phyloP scores from a whole-genome alignment of 139 green algal genomes.

The Asterochloris sp. region DNA sequence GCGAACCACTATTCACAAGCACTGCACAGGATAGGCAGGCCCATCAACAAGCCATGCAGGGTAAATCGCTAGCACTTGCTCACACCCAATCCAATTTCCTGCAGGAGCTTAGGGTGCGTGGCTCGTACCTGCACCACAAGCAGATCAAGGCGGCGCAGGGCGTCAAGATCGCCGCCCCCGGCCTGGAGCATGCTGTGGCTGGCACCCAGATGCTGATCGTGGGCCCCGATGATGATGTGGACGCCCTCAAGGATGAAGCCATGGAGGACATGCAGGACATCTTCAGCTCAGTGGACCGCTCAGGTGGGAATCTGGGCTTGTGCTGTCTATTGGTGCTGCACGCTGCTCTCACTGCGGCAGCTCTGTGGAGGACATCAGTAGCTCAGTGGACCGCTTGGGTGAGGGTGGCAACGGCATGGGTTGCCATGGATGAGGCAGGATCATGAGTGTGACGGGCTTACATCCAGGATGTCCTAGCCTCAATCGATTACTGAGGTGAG shows the following conservation, averaged over 20 bases:
- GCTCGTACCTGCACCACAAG: slow-evolving; percentile 95
- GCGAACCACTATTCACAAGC: too few species aligned
- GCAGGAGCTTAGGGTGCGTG: slow-evolving; percentile 95
- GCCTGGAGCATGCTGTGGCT: slow-evolving; percentile 90
- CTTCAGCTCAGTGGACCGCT: slow-evolving; percentile 62
- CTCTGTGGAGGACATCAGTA: too few species aligned
- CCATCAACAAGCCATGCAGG: too few species aligned
- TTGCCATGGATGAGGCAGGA: too few species aligned
- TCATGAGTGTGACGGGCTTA: too few species aligned
- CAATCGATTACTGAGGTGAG: too few species aligned
- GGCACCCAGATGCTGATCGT: slow-evolving; percentile 82
- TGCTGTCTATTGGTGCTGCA: too few species aligned
- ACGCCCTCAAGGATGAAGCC: slow-evolving; percentile 89
- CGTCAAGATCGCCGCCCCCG: slow-evolving; percentile 92
- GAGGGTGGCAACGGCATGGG: neutral
- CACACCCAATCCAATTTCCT: neutral
- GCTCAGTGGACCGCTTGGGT: too few species aligned
- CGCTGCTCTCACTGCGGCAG: too few species aligned
- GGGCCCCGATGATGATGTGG: slow-evolving; percentile 83
- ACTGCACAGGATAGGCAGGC: too few species aligned
- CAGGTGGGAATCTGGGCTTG: slow-evolving; percentile 14
- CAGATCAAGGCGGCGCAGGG: slow-evolving; percentile 88
- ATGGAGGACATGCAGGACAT: slow-evolving; percentile 96
- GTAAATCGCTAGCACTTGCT: too few species aligned
- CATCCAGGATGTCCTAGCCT: too few species aligned